Base-by-base conservation (phyloP, 805 yeast genomes). In the Yarrowia sp. region DNA sequence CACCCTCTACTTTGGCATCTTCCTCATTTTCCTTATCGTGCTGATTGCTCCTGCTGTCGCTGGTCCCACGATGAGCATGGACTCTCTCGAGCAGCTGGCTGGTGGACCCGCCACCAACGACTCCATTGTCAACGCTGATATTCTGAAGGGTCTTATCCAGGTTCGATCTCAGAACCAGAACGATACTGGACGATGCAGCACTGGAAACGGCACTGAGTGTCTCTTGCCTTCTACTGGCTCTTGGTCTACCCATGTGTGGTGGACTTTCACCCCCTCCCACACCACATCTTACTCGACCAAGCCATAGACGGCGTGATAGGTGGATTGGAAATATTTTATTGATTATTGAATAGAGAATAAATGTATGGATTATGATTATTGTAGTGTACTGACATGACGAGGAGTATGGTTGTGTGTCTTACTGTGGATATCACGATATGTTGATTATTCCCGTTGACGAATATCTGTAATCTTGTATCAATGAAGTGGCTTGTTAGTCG, bases 41-140 rank as follows among this genome's bases (percentile, higher is more conserved):
- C 86, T 95, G 73, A 88, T 86, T 68, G 98, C 95, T 49, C 99
- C 99, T 69, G 97, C 97, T 36, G 88, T 84, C 68, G 98, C 93
- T 58, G 63, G 63, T 16, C 49, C 51, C 30, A 58, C 30, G 17
- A 41, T 58, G 63, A 43, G 43, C 51, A 43, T 38, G 41, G 51
- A 58, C 21, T 58, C 51, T 11, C 63, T 58, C 22, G n/a, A 21
- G 32, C 12, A 17, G 12, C 49, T 41, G 19, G 38, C 63, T 11
- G 49, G 51, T 7, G 63, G 41, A n/a, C 11, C 8, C 7, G 51
- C 30, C 11, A 19, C 4, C 17, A 24, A 32, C 17, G 40, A 30
- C 16, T 8, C 14, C 32, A 16, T 41, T 11, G 9, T 2, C 9
- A 9, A 4, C 16, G 16, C 28, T 7, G 32, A 9, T 11, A 58